Evolutionary conservation across 306 rosid genomes (phyloP), one percentile per base, ranked within the genome.

Genomic region (Delonix regia): DNA sequence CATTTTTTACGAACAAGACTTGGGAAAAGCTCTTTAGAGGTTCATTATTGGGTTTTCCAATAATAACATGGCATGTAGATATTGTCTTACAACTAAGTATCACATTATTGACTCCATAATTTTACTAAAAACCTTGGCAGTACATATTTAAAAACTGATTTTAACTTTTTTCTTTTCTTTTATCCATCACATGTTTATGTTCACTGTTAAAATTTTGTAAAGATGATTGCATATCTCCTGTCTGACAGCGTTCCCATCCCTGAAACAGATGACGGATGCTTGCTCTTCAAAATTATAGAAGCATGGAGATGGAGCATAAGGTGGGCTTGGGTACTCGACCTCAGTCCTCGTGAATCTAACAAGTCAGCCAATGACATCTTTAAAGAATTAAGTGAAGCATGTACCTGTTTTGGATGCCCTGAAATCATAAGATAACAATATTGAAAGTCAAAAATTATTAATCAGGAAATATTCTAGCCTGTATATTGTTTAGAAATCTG

Each of bases 261-360:
- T 42, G 74, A 80, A 76, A 66, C 91, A 95, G 99, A 90, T 93
- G 94, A 91, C 93, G 0, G 94, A 88, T 80, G 91, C 94, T 34
- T 93, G 96, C 73, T 91, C 98, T 87, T 51, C 81, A 63, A 82
- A 83, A 85, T 16, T 7, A 12, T 28, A 14, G 21, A 61, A 93
- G 98, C 83, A 30, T 18, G 44, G 69, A 34, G 44, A 36, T 56
- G 3, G 96, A 88, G 82, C 59, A 60, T 56, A 93, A 88, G 78
- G 98, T 90, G 59, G 95, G 95, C 28, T 84, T 94, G 53, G 87
- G 84, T 18, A 51, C 9, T 19, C 28, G 19, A 19, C 47, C 47
- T 7, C 18, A 92, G 87, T 73, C 97, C 97, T 30, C 89, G 84
- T 4, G 91, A 91, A 77, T 25, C 94, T 7, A 88, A 84, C 39